Evolutionary conservation across 176 grass and related monocot genomes (phyloP).

Genomic region (Eragrostis curvula): DNA sequence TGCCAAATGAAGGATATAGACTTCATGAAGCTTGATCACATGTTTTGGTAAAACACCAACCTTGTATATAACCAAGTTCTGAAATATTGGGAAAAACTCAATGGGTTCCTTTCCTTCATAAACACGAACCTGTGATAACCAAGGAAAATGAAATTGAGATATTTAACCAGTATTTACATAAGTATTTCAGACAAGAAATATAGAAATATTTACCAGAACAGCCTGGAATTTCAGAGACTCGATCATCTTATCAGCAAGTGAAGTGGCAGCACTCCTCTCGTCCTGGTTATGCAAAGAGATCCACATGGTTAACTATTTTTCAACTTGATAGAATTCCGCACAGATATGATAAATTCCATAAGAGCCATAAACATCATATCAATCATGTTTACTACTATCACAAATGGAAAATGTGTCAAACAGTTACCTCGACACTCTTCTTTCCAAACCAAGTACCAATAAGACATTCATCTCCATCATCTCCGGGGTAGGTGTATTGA

Average conservation of each 20-base stretch:
- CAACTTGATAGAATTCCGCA: conserved; percentile 12
- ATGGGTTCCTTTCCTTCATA: conserved; percentile 98
- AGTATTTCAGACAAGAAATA: conserved; percentile 18
- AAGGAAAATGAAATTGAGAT: conserved; percentile 25
- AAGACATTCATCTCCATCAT: conserved; percentile 81
- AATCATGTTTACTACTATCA: conserved; percentile 24
- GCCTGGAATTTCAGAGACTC: conserved; percentile 96
- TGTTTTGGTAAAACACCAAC: conserved; percentile 46
- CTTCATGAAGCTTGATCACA: background rate
- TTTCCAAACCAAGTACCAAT: conserved; percentile 98
- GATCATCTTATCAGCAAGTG: conserved; percentile 78
- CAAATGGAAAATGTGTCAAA: conserved; percentile 22
- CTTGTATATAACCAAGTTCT: conserved; percentile 92
- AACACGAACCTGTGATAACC: conserved; percentile 65
- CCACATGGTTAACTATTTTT: conserved; percentile 18
- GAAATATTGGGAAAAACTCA: conserved; percentile 97
- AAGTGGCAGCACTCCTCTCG: conserved; percentile 75
- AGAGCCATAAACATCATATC: conserved; percentile 7
- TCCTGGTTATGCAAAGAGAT: conserved; percentile 58
- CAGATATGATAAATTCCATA: background rate
- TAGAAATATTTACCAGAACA: conserved; percentile 67
- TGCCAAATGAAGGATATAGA: background rate
- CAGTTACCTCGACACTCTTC: conserved; percentile 81
- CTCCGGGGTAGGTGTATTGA: conserved; percentile 94
- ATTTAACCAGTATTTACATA: conserved; percentile 19